phyloP scores from a whole-genome alignment of 768 basidiomycete species.

The Multifurca ochricompacta region DNA sequence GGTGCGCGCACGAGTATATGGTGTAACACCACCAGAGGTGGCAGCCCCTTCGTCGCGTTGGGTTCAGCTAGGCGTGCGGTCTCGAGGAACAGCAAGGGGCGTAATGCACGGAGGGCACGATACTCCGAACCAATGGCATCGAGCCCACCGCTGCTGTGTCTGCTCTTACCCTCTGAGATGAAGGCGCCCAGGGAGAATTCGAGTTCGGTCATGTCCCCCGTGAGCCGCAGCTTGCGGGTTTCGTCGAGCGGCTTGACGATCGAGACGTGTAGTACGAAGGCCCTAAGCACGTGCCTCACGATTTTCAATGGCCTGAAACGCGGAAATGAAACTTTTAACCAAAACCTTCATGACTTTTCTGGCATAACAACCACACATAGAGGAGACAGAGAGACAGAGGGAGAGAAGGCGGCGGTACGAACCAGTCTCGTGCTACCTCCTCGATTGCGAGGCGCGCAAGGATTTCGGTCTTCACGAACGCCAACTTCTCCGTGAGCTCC shows the following conservation, averaged over 20 bases:
- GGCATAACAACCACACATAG: too few species aligned
- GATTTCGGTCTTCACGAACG: constrained; percentile 73
- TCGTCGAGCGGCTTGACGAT: constrained; percentile 89
- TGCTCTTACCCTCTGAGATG: constrained; percentile 48
- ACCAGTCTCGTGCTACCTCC: constrained; percentile 73
- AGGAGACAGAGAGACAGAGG: too few species aligned
- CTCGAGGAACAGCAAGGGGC: constrained; percentile 86
- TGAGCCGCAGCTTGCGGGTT: constrained; percentile 87
- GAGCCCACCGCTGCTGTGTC: constrained; percentile 52
- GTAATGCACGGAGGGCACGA: constrained; percentile 72
- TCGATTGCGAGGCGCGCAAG: constrained; percentile 64
- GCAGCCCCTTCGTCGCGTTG: constrained; percentile 64
- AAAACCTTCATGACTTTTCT: too few species aligned
- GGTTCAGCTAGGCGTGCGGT: constrained; percentile 59
- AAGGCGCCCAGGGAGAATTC: constrained; percentile 89
- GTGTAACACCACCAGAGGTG: constrained; percentile 83
- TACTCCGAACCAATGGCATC: constrained; percentile 85
- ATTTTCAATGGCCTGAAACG: constrained; percentile 34
- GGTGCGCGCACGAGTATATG: constrained; percentile 88
- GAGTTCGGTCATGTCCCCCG: constrained; percentile 93
- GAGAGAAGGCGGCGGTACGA: constrained; percentile 16
- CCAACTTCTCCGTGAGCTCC: constrained; percentile 81
- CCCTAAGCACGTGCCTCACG: constrained; percentile 71
- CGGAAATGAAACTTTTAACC: neutral
- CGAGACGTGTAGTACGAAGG: constrained; percentile 90